Evolutionary conservation across 768 basidiomycete genomes (phyloP).

Genomic region (Tremella yokohamensis): DNA sequence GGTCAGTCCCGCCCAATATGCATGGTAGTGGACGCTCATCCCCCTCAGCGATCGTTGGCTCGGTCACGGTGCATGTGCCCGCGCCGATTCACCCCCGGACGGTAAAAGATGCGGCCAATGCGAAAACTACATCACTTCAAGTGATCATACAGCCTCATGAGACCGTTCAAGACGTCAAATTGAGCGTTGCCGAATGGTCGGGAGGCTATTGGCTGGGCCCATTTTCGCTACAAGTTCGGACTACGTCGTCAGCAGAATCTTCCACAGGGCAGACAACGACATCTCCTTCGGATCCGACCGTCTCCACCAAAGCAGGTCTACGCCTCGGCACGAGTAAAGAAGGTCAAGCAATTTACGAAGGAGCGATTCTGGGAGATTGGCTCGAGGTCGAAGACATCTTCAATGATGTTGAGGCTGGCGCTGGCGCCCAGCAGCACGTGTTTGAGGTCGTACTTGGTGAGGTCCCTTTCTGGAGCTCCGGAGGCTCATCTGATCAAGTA

Average conservation of each 20-base stretch:
- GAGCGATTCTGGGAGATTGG: conserved; percentile 48
- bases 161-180: conserved; percentile 51
- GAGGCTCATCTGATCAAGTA: conserved; percentile 15
- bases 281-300: conserved; percentile 4
- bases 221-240: conserved; percentile 49
- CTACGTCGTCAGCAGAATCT: not conserved
- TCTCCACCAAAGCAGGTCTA: conserved; percentile 28
- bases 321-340: too few species aligned
- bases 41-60: not conserved
- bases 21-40: too few species aligned
- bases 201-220: conserved; percentile 55
- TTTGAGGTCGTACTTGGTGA: conserved; percentile 52
- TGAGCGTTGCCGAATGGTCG: conserved; percentile 51
- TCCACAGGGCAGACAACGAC: not conserved
- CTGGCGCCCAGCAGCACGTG: conserved; percentile 45
- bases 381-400: conserved; percentile 53
- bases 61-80: conserved; percentile 42
- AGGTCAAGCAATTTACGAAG: too few species aligned
- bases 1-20: too few species aligned
- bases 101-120: conserved; percentile 22
- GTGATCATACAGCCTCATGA: conserved; percentile 47
- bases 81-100: conserved; percentile 40
- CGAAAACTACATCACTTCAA: conserved; percentile 24
- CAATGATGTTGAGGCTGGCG: conserved; percentile 26
- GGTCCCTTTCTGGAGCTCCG: conserved; percentile 11